phyloP scores from a whole-genome alignment of 1,284 basidiomycete species.

The Chondrostereum purpureum region DNA sequence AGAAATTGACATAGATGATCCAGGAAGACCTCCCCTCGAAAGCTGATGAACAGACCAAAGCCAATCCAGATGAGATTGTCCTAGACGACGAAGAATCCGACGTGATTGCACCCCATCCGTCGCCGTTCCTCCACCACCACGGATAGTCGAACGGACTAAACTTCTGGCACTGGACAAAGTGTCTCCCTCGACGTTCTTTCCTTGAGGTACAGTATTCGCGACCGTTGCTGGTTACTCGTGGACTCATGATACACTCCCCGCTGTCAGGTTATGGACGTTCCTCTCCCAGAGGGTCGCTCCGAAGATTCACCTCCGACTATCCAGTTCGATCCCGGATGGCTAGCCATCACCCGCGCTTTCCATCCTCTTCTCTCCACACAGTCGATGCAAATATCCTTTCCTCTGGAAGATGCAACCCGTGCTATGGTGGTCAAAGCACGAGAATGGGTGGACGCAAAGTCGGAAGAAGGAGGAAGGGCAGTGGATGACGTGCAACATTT shows the following conservation, averaged over 20 bases:
- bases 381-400: slow-evolving; percentile 34
- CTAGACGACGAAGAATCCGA: slow-evolving; percentile 56
- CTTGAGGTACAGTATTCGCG: slow-evolving; percentile 65
- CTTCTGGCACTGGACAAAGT: slow-evolving; percentile 96
- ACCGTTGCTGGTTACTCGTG: too few species aligned
- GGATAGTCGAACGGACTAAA: slow-evolving; percentile 44
- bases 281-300: slow-evolving; percentile 8
- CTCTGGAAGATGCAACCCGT: slow-evolving; percentile 56
- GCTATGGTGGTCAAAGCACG: slow-evolving; percentile 60
- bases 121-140: slow-evolving; percentile 19
- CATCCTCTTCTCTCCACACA: slow-evolving; percentile 71
- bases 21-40: too few species aligned
- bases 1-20: slow-evolving; percentile 10
- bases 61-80: slow-evolving; percentile 68
- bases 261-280: slow-evolving; percentile 75
- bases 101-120: slow-evolving; percentile 29
- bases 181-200: slow-evolving; percentile 75
- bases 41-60: too few species aligned
- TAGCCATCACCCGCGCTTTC: slow-evolving; percentile 86
- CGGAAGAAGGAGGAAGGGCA: slow-evolving; percentile 28
- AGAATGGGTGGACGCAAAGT: too few species aligned
- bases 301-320: slow-evolving; percentile 29
- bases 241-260: slow-evolving; percentile 7
- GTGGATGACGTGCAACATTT: slow-evolving; percentile 50
- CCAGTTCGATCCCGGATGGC: slow-evolving; percentile 85